Base-by-base conservation (phyloP, 768 basidiomycete species). In the Leccinum rimulosum region DNA sequence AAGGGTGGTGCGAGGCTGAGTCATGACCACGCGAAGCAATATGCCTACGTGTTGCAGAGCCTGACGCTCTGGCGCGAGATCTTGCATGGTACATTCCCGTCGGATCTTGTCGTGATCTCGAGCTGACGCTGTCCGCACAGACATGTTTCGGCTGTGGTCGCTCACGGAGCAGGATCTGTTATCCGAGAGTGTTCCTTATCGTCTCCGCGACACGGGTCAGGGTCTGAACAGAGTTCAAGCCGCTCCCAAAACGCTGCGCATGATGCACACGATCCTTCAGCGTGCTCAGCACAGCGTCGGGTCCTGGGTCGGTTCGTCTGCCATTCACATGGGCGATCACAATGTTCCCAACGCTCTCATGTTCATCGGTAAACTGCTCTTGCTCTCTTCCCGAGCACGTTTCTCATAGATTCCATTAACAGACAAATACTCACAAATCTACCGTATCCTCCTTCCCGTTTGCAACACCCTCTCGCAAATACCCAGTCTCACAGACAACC, bases 341-440 rank as follows among this genome's bases (percentile, higher is more conserved):
- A 84, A 79, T 36, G 77, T 78, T 25, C 78, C 78, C 14, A 73
- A 73, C 59, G 89, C 92, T 3, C 79, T 93, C 52, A 84, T 93
- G 75, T 93, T 94, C 80, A 92, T 93, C 65, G 90, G 82, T 80
- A 63, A 58, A 67, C 50, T 3, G 15, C 3, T 6, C 12, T 40
- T 11, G 1, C 55, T 2, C 22, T 36, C 19, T 3, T 6, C 15
- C 30, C 11, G 27, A 14, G 3, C 15, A 6, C 8, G 0, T 48
- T 43, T 48, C 52, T 56, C 10, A 66, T 27, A 5, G 12, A n/a
- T 35, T 36, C 36, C 19, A 38, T 12, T 1, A 3, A 3, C 50
- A 82, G 82, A 94, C 81, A 94, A 94, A 70, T 94, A 94, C 74
- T 91, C 91, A 12, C 92, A 94, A 70, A 89, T 94, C 51, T 94